Evolutionary conservation across 768 basidiomycete genomes (phyloP), one percentile per base, ranked within the genome.

Genomic region (Agaricus bisporus): DNA sequence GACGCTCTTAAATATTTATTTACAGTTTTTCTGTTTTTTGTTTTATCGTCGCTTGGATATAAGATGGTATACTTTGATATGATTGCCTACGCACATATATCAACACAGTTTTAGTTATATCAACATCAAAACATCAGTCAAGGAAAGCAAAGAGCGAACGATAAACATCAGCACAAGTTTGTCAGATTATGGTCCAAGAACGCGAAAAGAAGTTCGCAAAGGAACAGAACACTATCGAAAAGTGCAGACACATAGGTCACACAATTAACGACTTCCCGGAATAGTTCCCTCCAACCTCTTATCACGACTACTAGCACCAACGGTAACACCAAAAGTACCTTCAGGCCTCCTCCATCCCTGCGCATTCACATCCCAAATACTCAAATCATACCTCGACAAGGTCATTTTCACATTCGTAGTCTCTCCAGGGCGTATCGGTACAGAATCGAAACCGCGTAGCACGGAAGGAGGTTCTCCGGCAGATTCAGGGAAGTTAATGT

Each of bases 271-370:
- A 43, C 20, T 43, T 35, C 41, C 50, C 47, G 68, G 67, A 39
- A 77, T 65, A 4, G 60, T 60, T 14, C 84, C 83, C 8, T 59
- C 66, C 66, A 89, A 61, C 56, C 77, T 73, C 12, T 66, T 68
- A 64, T 88, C 79, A 55, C 86, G 71, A 61, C 85, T 87, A 62
- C 87, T 89, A 55, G 79, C 75, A 15, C 88, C 88, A 37, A 90
- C 68, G 5, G 80, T 77, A 47, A 93, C 74, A 18, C 68, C 69
- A 61, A 88, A 82, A 39, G 63, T 73, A 1, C 88, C 90, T 1
- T 67, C 61, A 1, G 91, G 89, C 58, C 78, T 80, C 56, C 72
- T 71, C 90, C 91, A 93, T 2, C 85, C 82, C 66, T 93, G 91
- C 22, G 73, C 71, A 9, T 67, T 76, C 1, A 77, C 79, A 65